Base-by-base conservation (phyloP, 495 filamentous ascomycete species). In the Penicillium lividum region DNA sequence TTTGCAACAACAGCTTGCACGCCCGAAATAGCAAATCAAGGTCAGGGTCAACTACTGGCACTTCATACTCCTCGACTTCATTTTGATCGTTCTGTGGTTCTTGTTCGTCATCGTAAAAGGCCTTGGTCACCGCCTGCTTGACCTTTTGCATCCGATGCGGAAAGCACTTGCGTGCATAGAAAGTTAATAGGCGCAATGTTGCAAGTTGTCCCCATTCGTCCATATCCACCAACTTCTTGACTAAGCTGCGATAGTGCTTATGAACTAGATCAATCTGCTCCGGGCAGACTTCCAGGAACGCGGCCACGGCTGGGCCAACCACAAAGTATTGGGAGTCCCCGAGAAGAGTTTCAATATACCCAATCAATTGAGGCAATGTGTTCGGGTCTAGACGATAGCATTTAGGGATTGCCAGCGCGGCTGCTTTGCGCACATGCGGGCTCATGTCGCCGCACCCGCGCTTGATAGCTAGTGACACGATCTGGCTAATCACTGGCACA, bases 401-500 rank as follows among this genome's bases (percentile, higher is more conserved):
- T 74, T 98, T 98, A 5, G 94, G 94, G 48, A 97, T 95, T n/a
- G 94, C 89, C 59, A 97, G 73, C 15, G 94, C 94, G 27, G 94
- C 94, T 9, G 93, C 91, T 66, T 94, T 93, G 55, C 94, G 85
- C 44, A 98, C 94, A 70, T 90, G 87, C 1, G 94, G 86, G 62
- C 90, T 96, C 91, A 98, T 97, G 64, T 98, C 94, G 13, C 84
- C 91, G 25, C 86, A 85, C 2, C 94, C 94, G 60, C 91, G 87
- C 68, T 96, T 95, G 71, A 98, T 97, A 1, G 90, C 94, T 45
- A 98, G 76, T 3, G 89, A 92, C n/a, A 98, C 95, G 61, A 98
- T 98, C 73, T 97, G 94, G 53, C 90, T 93, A 73, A 98, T 98
- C n/a, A 96, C 95, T 3, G 94, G 94, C 1, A 98, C 95, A 8